Percentiles rank a stretch among this genome's conserved stretches.
Evolutionary conservation across 2,329 filamentous ascomycete species (phyloP).

Genomic region (Zymoseptoria crescenta): DNA sequence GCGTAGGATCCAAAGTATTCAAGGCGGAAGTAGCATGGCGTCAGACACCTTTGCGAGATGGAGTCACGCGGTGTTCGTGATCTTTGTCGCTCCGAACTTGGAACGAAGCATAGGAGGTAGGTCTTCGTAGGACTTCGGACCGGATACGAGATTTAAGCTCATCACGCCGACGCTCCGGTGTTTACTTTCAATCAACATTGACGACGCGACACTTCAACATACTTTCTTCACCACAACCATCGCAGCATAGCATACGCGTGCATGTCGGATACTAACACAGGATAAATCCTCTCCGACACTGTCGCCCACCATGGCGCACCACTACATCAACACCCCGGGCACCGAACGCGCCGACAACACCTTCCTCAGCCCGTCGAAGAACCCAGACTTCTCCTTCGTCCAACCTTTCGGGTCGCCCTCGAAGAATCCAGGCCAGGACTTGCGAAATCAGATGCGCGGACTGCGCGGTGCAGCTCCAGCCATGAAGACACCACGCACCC

Average conservation of each 20-base stretch:
- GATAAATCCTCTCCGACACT: background rate
- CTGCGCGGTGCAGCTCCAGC: slow-evolving; percentile 38
- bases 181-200: background rate
- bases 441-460: slow-evolving; percentile 68
- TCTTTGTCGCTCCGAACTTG: too few species aligned
- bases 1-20: background rate
- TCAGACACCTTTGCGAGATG: too few species aligned
- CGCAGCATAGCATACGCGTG: slow-evolving; percentile 3
- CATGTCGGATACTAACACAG: slow-evolving; percentile 6
- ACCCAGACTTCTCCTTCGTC: slow-evolving; percentile 78
- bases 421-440: slow-evolving; percentile 58
- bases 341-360: slow-evolving; percentile 80
- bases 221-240: background rate
- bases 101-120: too few species aligned
- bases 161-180: background rate
- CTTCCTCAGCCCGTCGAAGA: slow-evolving; percentile 50
- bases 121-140: background rate
- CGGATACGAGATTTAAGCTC: background rate
- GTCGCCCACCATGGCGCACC: slow-evolving; percentile 34
- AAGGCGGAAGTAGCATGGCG: too few species aligned
- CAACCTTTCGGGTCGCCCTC: slow-evolving; percentile 76
- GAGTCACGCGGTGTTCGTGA: too few species aligned
- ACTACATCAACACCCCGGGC: slow-evolving; percentile 71
- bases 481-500: slow-evolving; percentile 59
- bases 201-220: background rate